Evolutionary conservation across 148 eudicot genomes (phyloP), one percentile per base, ranked within the genome.

Genomic region (Rheum nobile): DNA sequence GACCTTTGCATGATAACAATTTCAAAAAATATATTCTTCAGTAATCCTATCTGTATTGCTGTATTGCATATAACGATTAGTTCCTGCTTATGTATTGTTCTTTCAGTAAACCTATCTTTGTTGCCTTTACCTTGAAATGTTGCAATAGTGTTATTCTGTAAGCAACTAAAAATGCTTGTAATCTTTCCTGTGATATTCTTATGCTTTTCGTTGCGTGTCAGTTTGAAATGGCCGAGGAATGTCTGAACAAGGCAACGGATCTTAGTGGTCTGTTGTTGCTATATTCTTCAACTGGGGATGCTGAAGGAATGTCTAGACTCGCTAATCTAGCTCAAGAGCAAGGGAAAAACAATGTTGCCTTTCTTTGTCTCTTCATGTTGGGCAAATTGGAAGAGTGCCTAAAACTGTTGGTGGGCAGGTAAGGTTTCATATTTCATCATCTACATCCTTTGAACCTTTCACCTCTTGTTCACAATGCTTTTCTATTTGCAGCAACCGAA

Each of bases 211-310:
- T 72, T 80, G 24, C 47, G 54, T 79, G 82, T 85, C 93, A 94
- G 98, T 77, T 95, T 73, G 97, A 91, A 80, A 83, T 95, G 99
- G 90, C 99, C 14, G 97, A 95, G 79, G 90, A 87, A 71, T 95
- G 96, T 78, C 82, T 95, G 83, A 86, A 88, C 81, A 85, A 88
- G 74, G 99, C 99, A 69, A 88, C 81, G 85, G 99, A 95, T 81
- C 83, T 90, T 82, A 95, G 99, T 80, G 99, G 99, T 57, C 86
- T 95, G 81, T 85, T 95, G 85, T 81, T 95, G 74, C 92, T 95
- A 79, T 95, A 95, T 79, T 95, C 99, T 73, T 95, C 99, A 72
- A 84, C 92, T 77, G 99, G 99, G 79, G 94, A 95, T 84, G 97
- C 91, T 52, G 93, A 91, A 77, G 99, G 96, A 73, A 88, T 95